phyloP scores from a whole-genome alignment of 1,284 basidiomycete genomes.

The Sanguinoderma infundibulare region DNA sequence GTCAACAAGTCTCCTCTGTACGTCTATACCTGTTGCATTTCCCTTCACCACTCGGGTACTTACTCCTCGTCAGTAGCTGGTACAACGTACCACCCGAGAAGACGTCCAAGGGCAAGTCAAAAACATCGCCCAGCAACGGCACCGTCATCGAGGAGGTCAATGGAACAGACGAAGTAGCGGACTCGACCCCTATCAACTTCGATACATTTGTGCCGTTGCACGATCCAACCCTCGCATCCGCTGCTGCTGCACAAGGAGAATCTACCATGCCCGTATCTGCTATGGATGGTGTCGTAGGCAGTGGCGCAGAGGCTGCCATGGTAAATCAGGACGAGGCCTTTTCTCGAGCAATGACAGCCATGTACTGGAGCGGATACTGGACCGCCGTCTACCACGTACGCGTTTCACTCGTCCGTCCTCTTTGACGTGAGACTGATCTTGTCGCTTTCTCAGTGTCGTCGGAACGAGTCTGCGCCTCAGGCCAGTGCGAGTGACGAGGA shows the following conservation, averaged over 20 bases:
- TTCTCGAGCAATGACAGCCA: conserved; percentile 69
- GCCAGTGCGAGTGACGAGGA: conserved; percentile 2
- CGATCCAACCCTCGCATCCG: conserved; percentile 55
- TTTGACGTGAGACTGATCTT: background rate
- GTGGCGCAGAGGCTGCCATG: conserved; percentile 39
- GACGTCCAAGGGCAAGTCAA: conserved; percentile 26
- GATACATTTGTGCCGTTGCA: conserved; percentile 69
- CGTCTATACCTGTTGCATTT: conserved; percentile 31
- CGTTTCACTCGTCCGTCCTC: background rate
- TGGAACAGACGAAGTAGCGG: conserved; percentile 27
- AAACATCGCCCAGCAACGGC: conserved; percentile 15
- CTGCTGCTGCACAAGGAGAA: conserved; percentile 21
- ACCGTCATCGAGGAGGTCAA: conserved; percentile 23
- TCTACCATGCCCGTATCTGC: conserved; percentile 23
- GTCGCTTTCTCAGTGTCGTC: conserved; percentile 16
- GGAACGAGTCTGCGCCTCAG: conserved; percentile 16
- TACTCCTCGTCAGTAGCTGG: conserved; percentile 54
- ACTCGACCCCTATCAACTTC: conserved; percentile 71
- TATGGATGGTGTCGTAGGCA: conserved; percentile 31
- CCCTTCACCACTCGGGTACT: background rate
- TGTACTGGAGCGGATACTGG: conserved; percentile 87
- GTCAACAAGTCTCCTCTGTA: conserved; percentile 74
- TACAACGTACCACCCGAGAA: conserved; percentile 67
- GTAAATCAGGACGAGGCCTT: conserved; percentile 76
- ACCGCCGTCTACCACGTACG: conserved; percentile 77